Evolutionary conservation across 164 flowering plant genomes (phyloP), one percentile per base, ranked within the genome.

Genomic region (Tinospora cordifolia): DNA sequence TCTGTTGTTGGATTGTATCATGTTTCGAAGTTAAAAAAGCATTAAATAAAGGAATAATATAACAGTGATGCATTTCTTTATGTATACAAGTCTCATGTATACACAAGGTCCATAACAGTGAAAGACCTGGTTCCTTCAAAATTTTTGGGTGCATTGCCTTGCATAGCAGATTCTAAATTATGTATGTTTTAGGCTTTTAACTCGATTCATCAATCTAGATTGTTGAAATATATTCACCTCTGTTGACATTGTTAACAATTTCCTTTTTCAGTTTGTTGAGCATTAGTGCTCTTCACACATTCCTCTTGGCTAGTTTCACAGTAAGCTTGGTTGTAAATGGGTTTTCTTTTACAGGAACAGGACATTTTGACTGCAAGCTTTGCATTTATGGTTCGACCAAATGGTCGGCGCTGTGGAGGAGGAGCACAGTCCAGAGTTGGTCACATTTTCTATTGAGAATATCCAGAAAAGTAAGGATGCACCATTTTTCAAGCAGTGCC

Each of bases 391-490:
- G 94, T 95, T 76, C 97, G 98, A 69, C 81, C 88, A 63, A 74
- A 90, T 82, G 99, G 99, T 54, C 86, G 85, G 85, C 73, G 94
- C 90, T 24, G 87, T 95, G 71, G 99, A 97, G 41, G 86, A 92
- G 10, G 99, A 95, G 74, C 99, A 95, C 76, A 95, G 92, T 71
- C 94, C 97, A 59, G 94, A 95, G 77, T 67, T 95, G 80, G 96
- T 77, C 15, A 65, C 82, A 47, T 62, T 76, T 34, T 92, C 97
- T 5, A 78, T 95, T 59, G 66, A 84, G 69, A 92, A 87, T 76
- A 83, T 95, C 34, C 65, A 87, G 49, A 88, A 81, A 67, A 86
- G 96, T 82, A 85, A 84, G 24, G 98, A 87, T 0, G 94, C 89
- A 79, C 73, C 88, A 6, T 76, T 88, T 26, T 66, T 92, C 74